These are phyloP conservation scores for Hemisphaericaspora xylanilytica DNA, from an alignment of 1,139 yeast genomes.

Conservation along the genomic window DNA sequence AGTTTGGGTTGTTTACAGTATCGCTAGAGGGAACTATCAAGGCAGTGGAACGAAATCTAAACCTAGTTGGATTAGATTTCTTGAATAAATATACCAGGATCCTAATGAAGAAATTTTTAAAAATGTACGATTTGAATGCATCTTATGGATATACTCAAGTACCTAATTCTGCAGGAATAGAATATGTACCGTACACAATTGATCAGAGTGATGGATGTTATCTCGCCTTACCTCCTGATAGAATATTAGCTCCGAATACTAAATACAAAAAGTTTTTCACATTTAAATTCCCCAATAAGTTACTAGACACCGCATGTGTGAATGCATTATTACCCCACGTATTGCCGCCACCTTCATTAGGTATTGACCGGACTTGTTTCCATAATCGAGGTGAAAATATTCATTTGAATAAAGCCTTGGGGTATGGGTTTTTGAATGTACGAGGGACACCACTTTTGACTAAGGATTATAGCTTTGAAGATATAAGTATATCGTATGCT, in stretches of 20 bases:
- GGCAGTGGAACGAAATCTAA: conserved; percentile 26
- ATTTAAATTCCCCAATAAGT: conserved; percentile 57
- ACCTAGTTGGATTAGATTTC: conserved; percentile 12
- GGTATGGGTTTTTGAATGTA: conserved; percentile 40
- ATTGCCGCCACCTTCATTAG: conserved; percentile 64
- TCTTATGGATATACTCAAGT: conserved; percentile 42
- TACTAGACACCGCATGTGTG: conserved; percentile 57
- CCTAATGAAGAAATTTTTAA: conserved; percentile 42
- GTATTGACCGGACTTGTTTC: conserved; percentile 49
- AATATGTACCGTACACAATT: conserved; percentile 39
- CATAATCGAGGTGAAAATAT: conserved; percentile 34
- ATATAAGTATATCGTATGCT: conserved; percentile 41
- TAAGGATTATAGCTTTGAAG: conserved; percentile 42
- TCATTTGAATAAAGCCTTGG: conserved; percentile 41
- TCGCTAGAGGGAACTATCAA: conserved; percentile 48
- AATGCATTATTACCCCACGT: conserved; percentile 54
- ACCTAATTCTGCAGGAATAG: conserved; percentile 52
- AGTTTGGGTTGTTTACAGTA: conserved; percentile 46
- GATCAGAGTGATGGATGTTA: conserved; percentile 49
- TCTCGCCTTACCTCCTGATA: conserved; percentile 52
- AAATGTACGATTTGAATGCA: conserved; percentile 50
- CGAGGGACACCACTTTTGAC: conserved; percentile 47
- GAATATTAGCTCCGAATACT: conserved; percentile 48
- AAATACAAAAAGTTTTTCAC: conserved; percentile 63
- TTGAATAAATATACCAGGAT: conserved; percentile 27